Conservation (phyloP, 75 land plant species). For the Chamaecyparis obtusa region DNA sequence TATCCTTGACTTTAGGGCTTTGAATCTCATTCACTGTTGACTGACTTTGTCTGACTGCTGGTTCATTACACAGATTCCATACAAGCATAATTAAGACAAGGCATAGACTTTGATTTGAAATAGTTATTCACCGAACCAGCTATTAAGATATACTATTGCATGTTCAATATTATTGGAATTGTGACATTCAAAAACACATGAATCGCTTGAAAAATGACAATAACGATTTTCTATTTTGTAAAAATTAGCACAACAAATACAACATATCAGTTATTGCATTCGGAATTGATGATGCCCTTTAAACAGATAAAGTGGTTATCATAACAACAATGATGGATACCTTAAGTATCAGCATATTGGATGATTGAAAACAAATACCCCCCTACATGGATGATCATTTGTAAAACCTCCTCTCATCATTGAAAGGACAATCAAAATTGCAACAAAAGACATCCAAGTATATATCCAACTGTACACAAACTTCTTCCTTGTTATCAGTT, state of each 20-base stretch:
- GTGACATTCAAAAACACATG: background rate
- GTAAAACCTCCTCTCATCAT: background rate
- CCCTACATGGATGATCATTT: background rate
- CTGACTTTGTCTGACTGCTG: no score
- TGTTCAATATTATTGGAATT: background rate
- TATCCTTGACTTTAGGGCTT: no score
- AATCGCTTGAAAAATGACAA: background rate
- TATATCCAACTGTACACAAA: background rate
- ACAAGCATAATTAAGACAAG: no score
- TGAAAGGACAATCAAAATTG: background rate
- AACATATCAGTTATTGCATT: background rate
- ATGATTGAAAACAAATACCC: background rate
- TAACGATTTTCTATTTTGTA: background rate
- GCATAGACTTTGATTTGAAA: no score
- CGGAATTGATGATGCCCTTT: background rate
- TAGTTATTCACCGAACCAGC: no score
- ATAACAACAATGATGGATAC: background rate
- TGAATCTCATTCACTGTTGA: no score
- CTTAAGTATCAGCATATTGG: background rate
- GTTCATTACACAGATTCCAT: background rate
- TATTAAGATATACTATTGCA: background rate
- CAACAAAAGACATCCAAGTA: background rate
- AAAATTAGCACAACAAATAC: background rate
- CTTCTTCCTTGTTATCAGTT: background rate
- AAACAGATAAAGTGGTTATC: background rate